Conservation (phyloP, 306 rosid species). For the Styphnolobium japonicum region DNA sequence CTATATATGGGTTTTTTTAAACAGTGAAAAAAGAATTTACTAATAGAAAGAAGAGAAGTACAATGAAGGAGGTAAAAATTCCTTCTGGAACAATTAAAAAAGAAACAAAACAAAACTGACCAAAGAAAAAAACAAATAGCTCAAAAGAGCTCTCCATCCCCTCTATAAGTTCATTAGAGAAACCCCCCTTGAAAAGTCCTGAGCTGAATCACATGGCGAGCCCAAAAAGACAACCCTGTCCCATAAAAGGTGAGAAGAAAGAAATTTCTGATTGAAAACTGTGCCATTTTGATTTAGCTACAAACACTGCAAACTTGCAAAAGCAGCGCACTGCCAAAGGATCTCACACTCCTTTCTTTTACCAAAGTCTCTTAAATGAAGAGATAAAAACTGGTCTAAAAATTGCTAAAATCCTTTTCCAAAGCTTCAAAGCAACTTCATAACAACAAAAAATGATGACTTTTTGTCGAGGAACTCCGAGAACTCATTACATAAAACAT, state of each 20-base stretch:
- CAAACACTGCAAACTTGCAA: not conserved
- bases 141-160: not conserved
- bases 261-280: not conserved
- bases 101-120: not conserved
- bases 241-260: not conserved
- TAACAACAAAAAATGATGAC: not conserved
- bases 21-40: not conserved
- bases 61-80: not conserved
- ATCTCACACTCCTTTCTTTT: not conserved
- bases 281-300: not conserved
- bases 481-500: not conserved
- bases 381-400: not conserved
- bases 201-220: not conserved
- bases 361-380: not conserved
- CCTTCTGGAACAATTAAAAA: not conserved
- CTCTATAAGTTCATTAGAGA: not conserved
- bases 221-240: not conserved
- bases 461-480: not conserved
- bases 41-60: not conserved
- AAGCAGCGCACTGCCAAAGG: not conserved
- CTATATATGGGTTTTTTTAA: not conserved
- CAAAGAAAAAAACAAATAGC: not conserved
- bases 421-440: not conserved
- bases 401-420: too few species aligned
- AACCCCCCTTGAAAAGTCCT: not conserved